Evolutionary conservation across 1,284 basidiomycete species (phyloP), one percentile per base, ranked within the genome.

Genomic region (Thelephora terrestris): DNA sequence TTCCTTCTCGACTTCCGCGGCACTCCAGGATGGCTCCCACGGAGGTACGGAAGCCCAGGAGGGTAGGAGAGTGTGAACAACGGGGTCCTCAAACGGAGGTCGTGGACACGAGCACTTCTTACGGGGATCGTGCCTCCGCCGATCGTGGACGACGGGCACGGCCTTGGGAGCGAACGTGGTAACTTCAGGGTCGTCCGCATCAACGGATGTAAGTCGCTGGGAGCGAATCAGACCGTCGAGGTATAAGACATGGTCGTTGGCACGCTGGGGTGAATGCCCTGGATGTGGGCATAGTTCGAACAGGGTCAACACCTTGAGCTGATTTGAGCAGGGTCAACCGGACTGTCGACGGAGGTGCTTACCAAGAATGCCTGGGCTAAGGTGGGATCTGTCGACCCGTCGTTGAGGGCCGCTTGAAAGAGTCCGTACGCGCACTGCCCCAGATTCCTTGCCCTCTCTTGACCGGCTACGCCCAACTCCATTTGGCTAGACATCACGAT

Each of bases 341-440:
- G 5, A 42, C 12, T 17, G 12, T 32, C 5, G 34, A 32, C 24
- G 36, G 35, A 43, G 51, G 16, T 9, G 67, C 78, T 57, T 54
- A 87, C 85, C 54, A 85, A 65, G n/a, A 84, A 84, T 12, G 85
- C 85, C 57, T 84, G 80, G 1, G 81, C 85, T 6, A 85, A 69
- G 16, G 71, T 71, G 21, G 75, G 67, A 56, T 87, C 84, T 38
- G 80, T 60, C 70, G 71, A 75, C 3, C 72, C 69, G 2, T 65
- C 61, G 42, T 62, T 68, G 61, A 74, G 73, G 1, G 81, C 74
- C 2, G 65, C 63, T 40, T 79, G 72, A 25, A 85, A 64, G 32
- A 71, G 70, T 0, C 61, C 55, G 55, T 79, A 74, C 0, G 85
- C 85, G 7, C 69, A 64, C 45, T 76, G 68, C 6, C 76, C 73